Percentiles rank a stretch among this genome's conserved stretches.
Conservation (phyloP, 78 protist species). For the Chrysochromulina parva region DNA sequence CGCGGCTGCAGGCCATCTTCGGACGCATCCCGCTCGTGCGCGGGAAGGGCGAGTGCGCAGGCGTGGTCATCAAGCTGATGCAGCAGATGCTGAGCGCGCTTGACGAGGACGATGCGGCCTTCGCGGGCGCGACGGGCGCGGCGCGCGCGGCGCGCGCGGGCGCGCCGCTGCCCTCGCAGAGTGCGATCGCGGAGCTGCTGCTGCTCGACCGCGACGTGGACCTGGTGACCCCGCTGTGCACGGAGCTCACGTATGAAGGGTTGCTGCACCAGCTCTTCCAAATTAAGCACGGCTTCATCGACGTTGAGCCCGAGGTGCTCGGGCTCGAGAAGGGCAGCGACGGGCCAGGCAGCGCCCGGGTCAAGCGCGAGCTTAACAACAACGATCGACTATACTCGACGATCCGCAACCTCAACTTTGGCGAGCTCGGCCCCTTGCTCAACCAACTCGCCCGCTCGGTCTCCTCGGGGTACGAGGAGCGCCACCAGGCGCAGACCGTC, state of each 20-base stretch:
- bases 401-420: slow-evolving; percentile 51
- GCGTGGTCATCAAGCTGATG: slow-evolving; percentile 49
- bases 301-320: neutral
- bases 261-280: slow-evolving; percentile 84
- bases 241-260: slow-evolving; percentile 94
- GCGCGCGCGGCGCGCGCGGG: slow-evolving; percentile 12
- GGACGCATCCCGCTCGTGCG: slow-evolving; percentile 80
- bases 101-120: no score
- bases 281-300: neutral
- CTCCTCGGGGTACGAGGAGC: slow-evolving; percentile 33
- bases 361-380: slow-evolving; percentile 42
- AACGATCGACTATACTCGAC: slow-evolving; percentile 28
- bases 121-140: slow-evolving; percentile 20
- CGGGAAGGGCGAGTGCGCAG: slow-evolving; percentile 78
- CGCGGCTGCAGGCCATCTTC: slow-evolving; percentile 72
- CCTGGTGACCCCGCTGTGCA: slow-evolving; percentile 53
- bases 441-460: slow-evolving; percentile 48
- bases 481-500: slow-evolving; percentile 51
- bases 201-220: slow-evolving; percentile 83
- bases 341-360: no score
- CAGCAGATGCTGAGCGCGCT: slow-evolving; percentile 32
- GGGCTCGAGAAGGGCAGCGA: neutral
- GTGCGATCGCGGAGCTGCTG: slow-evolving; percentile 72
- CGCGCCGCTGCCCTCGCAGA: neutral
- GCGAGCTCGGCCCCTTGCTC: slow-evolving; percentile 60